Percentiles rank a stretch among this genome's conserved stretches.
Conservation (phyloP, 1,284 basidiomycete species). For the Ganoderma boninense region DNA sequence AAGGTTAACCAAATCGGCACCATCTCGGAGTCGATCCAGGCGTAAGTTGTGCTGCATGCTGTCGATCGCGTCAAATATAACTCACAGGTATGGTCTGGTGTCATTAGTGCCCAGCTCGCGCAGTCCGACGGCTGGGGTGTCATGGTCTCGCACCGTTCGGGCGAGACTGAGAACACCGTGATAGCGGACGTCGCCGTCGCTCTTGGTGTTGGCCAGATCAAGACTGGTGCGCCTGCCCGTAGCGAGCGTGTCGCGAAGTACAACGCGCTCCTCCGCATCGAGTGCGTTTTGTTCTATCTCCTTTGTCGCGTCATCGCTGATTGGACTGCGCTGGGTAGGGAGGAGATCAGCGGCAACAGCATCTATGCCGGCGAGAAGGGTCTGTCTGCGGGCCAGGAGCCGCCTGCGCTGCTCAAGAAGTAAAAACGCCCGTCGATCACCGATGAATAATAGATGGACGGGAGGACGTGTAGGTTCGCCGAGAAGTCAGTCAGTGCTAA, state of each 20-base stretch:
- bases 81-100: background rate
- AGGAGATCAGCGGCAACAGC: slow-evolving; percentile 73
- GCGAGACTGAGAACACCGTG: slow-evolving; percentile 96
- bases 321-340: slow-evolving; percentile 53
- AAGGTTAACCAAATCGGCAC: slow-evolving; percentile 99
- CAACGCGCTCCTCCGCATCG: slow-evolving; percentile 90
- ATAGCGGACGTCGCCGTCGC: slow-evolving; percentile 98
- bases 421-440: slow-evolving; percentile 34
- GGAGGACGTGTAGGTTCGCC: slow-evolving; percentile 23
- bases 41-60: slow-evolving; percentile 45
- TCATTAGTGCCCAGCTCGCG: slow-evolving; percentile 87
- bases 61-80: background rate
- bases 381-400: slow-evolving; percentile 76
- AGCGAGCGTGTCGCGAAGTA: slow-evolving; percentile 96
- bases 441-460: slow-evolving; percentile 9
- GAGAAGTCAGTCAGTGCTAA: slow-evolving; percentile 31
- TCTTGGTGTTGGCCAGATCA: slow-evolving; percentile 95
- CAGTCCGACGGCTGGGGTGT: slow-evolving; percentile 99
- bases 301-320: slow-evolving; percentile 16
- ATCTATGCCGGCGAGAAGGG: slow-evolving; percentile 84
- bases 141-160: slow-evolving; percentile 99
- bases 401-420: slow-evolving; percentile 82
- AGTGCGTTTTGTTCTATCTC: slow-evolving; percentile 58
- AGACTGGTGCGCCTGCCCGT: slow-evolving; percentile 96
- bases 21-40: slow-evolving; percentile 98